phyloP scores from a whole-genome alignment of 305 asterid genomes.

The Solanum hybrid region DNA sequence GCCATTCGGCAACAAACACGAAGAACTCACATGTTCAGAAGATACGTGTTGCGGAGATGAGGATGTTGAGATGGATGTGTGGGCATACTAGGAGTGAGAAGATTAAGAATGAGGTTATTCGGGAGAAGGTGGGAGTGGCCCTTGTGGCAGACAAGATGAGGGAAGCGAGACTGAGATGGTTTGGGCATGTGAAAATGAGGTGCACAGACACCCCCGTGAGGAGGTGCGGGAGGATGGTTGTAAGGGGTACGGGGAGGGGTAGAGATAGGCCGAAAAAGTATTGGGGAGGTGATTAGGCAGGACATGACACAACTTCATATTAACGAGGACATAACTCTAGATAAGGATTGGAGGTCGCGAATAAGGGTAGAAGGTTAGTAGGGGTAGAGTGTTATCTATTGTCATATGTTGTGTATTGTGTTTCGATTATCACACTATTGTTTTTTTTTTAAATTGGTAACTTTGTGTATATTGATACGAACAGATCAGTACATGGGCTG shows the following conservation, averaged over 20 bases:
- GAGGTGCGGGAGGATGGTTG: background rate
- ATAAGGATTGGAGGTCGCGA: background rate
- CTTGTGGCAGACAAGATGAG: background rate
- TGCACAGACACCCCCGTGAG: background rate
- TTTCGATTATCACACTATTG: background rate
- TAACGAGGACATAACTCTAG: background rate
- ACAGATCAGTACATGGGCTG: too few species aligned
- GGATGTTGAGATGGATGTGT: background rate
- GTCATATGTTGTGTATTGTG: background rate
- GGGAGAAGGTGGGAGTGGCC: background rate
- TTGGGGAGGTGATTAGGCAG: background rate
- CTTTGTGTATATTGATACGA: too few species aligned
- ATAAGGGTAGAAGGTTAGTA: background rate
- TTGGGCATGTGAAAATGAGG: background rate
- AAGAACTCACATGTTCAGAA: background rate
- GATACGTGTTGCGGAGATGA: background rate
- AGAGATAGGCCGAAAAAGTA: background rate
- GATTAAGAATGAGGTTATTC: background rate
- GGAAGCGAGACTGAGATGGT: background rate
- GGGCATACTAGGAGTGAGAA: background rate
- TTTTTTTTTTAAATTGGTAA: too few species aligned
- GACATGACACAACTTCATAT: background rate
- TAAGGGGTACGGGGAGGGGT: background rate
- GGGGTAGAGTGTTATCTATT: background rate
- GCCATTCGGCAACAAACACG: background rate